Evolutionary conservation across 2,329 filamentous ascomycete species (phyloP).

Genomic region (Plenodomus biglobosus): DNA sequence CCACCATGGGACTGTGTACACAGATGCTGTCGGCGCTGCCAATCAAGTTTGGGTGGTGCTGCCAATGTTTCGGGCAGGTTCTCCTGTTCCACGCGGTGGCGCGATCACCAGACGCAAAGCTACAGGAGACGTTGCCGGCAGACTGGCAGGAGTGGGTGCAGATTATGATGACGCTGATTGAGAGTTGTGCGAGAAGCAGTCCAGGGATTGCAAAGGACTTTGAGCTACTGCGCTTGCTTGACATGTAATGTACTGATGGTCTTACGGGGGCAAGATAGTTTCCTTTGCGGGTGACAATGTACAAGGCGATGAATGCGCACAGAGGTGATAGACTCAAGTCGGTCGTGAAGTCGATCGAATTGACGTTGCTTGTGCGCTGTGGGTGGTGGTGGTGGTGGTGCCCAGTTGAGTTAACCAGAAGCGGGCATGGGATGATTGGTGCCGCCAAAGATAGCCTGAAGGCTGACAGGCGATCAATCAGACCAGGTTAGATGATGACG

Average conservation of each 20-base stretch:
- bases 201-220: slow-evolving; percentile 41
- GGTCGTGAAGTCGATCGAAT: no score
- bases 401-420: no score
- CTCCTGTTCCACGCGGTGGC: slow-evolving; percentile 39
- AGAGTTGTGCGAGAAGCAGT: slow-evolving; percentile 36
- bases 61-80: slow-evolving; percentile 43
- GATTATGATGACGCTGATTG: slow-evolving; percentile 41
- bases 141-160: slow-evolving; percentile 42
- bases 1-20: slow-evolving; percentile 40
- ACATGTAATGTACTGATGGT: slow-evolving; percentile 2
- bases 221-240: slow-evolving; percentile 37
- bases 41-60: slow-evolving; percentile 44
- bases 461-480: no score
- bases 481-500: no score
- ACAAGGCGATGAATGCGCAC: neutral
- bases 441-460: no score
- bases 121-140: slow-evolving; percentile 35
- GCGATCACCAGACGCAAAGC: slow-evolving; percentile 28
- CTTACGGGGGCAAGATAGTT: neutral
- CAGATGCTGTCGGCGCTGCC: slow-evolving; percentile 41
- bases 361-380: neutral
- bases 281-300: neutral
- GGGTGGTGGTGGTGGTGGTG: no score
- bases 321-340: neutral
- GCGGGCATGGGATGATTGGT: no score